phyloP scores from a whole-genome alignment of 768 basidiomycete genomes.

The Kwoniella mangroviensis region DNA sequence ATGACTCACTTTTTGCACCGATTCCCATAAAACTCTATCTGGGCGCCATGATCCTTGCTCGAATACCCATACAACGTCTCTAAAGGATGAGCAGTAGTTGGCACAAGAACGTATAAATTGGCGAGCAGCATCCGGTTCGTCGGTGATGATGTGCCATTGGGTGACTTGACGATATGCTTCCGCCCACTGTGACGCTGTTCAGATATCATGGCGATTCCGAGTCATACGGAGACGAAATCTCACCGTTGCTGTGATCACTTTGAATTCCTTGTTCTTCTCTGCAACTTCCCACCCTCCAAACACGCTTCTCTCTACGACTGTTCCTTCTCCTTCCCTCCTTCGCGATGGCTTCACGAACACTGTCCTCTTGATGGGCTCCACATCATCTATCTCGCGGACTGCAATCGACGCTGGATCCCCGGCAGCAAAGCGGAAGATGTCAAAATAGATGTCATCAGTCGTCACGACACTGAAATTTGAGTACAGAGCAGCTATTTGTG shows the following conservation, averaged over 20 bases:
- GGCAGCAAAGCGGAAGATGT: slow-evolving; percentile 36
- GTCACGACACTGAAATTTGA: slow-evolving; percentile 35
- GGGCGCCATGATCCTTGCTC: slow-evolving; percentile 74
- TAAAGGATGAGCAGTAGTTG: slow-evolving; percentile 19
- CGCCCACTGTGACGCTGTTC: slow-evolving; percentile 16
- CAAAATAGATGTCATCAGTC: slow-evolving; percentile 37
- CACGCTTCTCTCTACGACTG: slow-evolving; percentile 12
- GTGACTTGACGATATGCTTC: slow-evolving; percentile 27
- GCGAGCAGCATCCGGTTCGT: slow-evolving; percentile 23
- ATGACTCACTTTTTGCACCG: slow-evolving; percentile 43
- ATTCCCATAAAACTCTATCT: slow-evolving; percentile 65
- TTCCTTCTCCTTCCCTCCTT: slow-evolving; percentile 42
- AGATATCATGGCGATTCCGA: neutral
- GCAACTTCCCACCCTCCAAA: slow-evolving; percentile 43
- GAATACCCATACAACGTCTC: slow-evolving; percentile 68
- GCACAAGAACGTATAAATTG: slow-evolving; percentile 34
- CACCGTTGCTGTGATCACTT: slow-evolving; percentile 37
- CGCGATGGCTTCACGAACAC: slow-evolving; percentile 25
- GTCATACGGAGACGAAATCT: slow-evolving; percentile 1
- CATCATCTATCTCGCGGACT: slow-evolving; percentile 34
- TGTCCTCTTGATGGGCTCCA: slow-evolving; percentile 28
- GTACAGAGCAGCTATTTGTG: slow-evolving; percentile 24
- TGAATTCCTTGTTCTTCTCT: slow-evolving; percentile 37
- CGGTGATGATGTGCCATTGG: slow-evolving; percentile 42
- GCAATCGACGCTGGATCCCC: slow-evolving; percentile 13